phyloP scores from a whole-genome alignment of 192 early-diverging fungal genomes.

The Coemansia sp. region DNA sequence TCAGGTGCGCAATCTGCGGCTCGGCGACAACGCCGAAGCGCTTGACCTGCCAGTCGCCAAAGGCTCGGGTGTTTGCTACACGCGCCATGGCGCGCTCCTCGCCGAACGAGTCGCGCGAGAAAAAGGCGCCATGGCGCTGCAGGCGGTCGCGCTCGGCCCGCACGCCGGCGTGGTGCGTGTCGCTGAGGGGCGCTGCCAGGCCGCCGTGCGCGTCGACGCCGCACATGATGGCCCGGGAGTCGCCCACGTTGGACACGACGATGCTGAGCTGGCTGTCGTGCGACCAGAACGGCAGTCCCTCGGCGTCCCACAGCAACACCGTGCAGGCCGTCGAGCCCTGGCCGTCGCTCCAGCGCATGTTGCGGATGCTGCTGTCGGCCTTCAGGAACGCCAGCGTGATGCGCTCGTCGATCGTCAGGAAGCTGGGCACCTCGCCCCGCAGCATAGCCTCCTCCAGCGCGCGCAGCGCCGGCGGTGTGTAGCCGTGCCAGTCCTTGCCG shows the following conservation, averaged over 20 bases:
- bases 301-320: conserved; percentile 66
- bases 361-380: conserved; percentile 59
- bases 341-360: conserved; percentile 51
- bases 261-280: conserved; percentile 63
- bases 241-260: conserved; percentile 71
- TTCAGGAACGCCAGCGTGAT: conserved; percentile 67
- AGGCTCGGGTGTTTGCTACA: conserved; percentile 67
- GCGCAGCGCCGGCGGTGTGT: conserved; percentile 37
- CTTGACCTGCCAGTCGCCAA: conserved; percentile 74
- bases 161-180: conserved; percentile 71
- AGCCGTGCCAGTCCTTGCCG: conserved; percentile 45
- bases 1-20: conserved; percentile 64
- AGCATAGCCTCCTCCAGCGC: conserved; percentile 34
- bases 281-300: conserved; percentile 69
- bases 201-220: conserved; percentile 62
- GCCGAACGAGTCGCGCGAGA: conserved; percentile 78
- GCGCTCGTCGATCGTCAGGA: conserved; percentile 71
- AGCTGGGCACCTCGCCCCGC: conserved; percentile 29
- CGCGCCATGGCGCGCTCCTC: conserved; percentile 70
- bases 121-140: conserved; percentile 69
- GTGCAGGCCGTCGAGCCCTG: conserved; percentile 73
- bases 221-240: conserved; percentile 59
- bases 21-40: conserved; percentile 73
- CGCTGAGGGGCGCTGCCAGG: conserved; percentile 61
- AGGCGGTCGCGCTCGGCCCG: conserved; percentile 64